Percentiles rank a stretch among this genome's conserved stretches.
Conservation (phyloP, 129 eudicot species). For the Flaveria bidentis region DNA sequence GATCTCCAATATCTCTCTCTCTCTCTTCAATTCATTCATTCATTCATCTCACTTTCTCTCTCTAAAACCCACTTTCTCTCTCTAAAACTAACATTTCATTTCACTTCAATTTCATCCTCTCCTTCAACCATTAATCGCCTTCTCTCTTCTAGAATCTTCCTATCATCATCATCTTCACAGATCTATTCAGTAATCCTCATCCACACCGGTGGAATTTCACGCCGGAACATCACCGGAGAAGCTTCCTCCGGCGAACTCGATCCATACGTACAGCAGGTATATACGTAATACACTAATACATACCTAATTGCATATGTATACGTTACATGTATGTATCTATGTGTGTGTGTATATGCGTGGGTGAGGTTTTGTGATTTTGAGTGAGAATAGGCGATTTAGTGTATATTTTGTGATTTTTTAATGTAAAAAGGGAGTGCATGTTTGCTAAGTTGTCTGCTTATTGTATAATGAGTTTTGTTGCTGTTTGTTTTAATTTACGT, state of each 20-base stretch:
- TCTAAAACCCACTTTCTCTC: conserved; percentile 31
- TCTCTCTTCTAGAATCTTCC: conserved; percentile 12
- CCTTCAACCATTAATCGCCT: conserved; percentile 8
- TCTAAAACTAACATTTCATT: conserved; percentile 28
- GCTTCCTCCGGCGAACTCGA: conserved; percentile 16
- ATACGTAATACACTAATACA: background rate
- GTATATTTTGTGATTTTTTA: background rate
- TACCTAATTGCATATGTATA: background rate
- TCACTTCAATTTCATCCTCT: conserved; percentile 9
- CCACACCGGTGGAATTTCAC: background rate
- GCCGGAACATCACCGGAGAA: background rate
- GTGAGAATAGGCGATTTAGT: background rate
- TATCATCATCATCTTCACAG: conserved; percentile 11
- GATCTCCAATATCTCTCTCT: conserved; percentile 49
- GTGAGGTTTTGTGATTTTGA: conserved; percentile 8
- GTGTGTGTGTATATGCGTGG: background rate
- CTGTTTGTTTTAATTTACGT: background rate
- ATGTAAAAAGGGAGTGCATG: too few relatives aligned
- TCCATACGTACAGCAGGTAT: conserved; percentile 16
- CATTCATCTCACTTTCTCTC: conserved; percentile 32
- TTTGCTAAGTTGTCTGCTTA: background rate
- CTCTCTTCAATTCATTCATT: conserved; percentile 38
- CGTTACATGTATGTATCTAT: background rate
- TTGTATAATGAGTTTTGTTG: background rate
- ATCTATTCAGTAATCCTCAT: background rate